Conservation (phyloP, 1,139 yeast genomes). For the Diutina mesorugosa region DNA sequence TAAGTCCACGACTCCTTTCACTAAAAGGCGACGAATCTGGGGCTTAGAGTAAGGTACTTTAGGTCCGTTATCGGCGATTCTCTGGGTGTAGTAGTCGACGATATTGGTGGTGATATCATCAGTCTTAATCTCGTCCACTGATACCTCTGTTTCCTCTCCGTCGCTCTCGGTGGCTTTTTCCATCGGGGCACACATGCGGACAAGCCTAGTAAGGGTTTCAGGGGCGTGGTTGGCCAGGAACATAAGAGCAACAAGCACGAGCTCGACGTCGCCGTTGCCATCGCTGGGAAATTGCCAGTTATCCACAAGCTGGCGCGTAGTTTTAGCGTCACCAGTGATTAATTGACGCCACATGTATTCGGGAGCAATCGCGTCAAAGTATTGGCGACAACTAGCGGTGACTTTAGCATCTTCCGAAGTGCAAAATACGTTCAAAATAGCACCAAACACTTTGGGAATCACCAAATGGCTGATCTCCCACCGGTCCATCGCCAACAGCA, state of each 20-base stretch:
- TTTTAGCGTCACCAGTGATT: neutral
- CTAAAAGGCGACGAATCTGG: neutral
- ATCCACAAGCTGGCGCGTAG: neutral
- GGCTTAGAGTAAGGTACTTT: neutral
- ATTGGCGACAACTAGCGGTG: neutral
- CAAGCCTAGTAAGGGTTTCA: neutral
- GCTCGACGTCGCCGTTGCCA: neutral
- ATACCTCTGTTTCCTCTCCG: neutral
- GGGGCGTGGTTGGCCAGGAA: neutral
- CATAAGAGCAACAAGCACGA: neutral
- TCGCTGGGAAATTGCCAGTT: neutral
- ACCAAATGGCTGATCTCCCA: conserved; percentile 84
- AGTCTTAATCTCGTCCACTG: neutral
- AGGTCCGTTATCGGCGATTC: neutral
- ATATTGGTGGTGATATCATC: neutral
- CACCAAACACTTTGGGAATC: conserved; percentile 57
- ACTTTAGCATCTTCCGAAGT: neutral
- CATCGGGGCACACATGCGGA: neutral
- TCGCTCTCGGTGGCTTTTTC: neutral
- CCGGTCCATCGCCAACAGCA: conserved; percentile 64
- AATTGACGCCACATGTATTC: neutral
- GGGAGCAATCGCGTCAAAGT: neutral
- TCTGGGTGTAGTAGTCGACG: neutral
- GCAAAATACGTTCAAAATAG: conserved; percentile 32
- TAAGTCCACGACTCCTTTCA: neutral